Base-by-base conservation (phyloP, 75 land plant species). In the Isoetes taiwanensis region DNA sequence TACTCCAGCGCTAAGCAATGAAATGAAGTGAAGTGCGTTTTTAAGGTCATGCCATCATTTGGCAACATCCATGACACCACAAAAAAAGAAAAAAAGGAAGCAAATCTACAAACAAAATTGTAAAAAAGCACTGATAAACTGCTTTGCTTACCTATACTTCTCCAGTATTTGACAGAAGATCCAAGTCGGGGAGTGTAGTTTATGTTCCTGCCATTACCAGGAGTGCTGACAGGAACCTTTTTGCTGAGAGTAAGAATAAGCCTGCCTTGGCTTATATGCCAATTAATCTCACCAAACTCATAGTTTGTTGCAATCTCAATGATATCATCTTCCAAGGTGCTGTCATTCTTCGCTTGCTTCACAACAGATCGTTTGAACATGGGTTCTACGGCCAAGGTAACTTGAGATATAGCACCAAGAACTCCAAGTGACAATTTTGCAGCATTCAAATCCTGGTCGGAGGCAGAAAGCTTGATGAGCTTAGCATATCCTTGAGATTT, bases 321-420 rank as follows among this genome's bases (percentile, higher is more conserved):
- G 11, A 24, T 32, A 2, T 14, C 17, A 26, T 21, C 24, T 11
- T 59, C 37, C 9, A 61, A 25, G 2, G 28, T 20, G 1, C n/a
- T 43, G 28, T 61, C 63, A 5, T 9, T 16, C 6, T 8, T 57
- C 33, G 11, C 2, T 1, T 57, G 14, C 61, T 43, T 25, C 23
- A 9, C 24, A 3, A 61, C 63, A 0, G 62, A 28, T 10, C 63
- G 19, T 11, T 57, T 61, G 9, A 61, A 61, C 63, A 61, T 61
- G 5, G 2, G 26, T 53, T 61, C 63, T 29, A 61, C 62, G 8
- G 5, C 63, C 42, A 61, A 61, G 2, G 32, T 61, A 11, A 61
- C 52, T 53, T 27, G 63, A 1, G 63, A 61, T 48, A 61, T 61
- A 11, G 63, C 63, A 1, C 63, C 63, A 0, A 61, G 32, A 14